These are phyloP conservation scores for Rhynchospora breviuscula DNA, from an alignment of 176 grass and related monocot genomes.

Conservation along the genomic window DNA sequence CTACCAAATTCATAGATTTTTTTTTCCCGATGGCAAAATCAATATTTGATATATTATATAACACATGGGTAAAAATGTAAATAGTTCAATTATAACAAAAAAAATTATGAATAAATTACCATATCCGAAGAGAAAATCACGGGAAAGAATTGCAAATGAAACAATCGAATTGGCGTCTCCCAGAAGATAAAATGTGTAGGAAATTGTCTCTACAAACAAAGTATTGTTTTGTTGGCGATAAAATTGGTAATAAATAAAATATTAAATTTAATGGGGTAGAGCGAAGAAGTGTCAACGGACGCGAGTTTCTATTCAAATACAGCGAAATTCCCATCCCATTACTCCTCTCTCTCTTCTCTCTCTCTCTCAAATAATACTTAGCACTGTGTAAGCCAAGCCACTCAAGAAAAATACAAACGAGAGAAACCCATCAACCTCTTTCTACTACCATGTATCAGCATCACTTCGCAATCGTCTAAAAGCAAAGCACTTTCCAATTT, in stretches of 20 bases:
- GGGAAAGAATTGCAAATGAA: not conserved
- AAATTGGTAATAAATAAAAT: slow-evolving; percentile 3
- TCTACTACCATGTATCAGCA: not conserved
- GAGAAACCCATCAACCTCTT: slow-evolving; percentile 16
- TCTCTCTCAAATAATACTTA: slow-evolving; percentile 27
- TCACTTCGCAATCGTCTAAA: slow-evolving; percentile 8
- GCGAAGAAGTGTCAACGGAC: slow-evolving; percentile 28
- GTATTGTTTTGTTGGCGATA: not conserved
- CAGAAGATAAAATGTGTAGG: not conserved
- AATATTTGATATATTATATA: not conserved
- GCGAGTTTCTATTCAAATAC: slow-evolving; percentile 28
- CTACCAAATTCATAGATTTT: not conserved
- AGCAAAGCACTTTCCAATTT: not conserved
- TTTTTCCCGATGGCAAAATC: not conserved
- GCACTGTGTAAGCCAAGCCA: slow-evolving; percentile 15
- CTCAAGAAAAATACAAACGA: slow-evolving; percentile 21
- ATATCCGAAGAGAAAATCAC: not conserved
- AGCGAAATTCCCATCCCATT: slow-evolving; percentile 17
- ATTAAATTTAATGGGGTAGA: not conserved
- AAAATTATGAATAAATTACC: not conserved
- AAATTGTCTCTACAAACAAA: not conserved
- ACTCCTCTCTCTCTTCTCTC: not conserved
- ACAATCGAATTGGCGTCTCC: not conserved
- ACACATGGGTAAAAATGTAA: not conserved
- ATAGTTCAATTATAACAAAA: not conserved